A percentile compares a stretch with the other conserved stretches of the same genome.
Conservation (phyloP, 148 eudicot genomes). For the Arbutus unedo region DNA sequence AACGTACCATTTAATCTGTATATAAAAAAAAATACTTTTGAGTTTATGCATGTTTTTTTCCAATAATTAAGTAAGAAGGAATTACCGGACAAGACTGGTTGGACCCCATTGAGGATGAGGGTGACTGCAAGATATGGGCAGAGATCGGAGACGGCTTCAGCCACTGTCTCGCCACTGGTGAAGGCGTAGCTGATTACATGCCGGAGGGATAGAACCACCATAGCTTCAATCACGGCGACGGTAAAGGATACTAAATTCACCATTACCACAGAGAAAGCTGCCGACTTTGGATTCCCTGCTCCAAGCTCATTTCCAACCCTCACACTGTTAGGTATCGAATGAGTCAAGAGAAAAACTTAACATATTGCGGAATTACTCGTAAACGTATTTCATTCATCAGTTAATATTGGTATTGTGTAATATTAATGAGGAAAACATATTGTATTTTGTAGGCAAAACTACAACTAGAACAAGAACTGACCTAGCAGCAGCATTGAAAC, state of each 20-base stretch:
- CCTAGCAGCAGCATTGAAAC: slow-evolving; percentile 37
- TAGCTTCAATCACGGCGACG: slow-evolving; percentile 36
- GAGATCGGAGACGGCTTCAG: slow-evolving; percentile 47
- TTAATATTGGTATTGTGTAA: not conserved
- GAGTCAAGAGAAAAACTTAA: not conserved
- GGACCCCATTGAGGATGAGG: slow-evolving; percentile 54
- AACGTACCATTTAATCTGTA: no score
- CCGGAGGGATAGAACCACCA: slow-evolving; percentile 32
- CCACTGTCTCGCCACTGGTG: slow-evolving; percentile 49
- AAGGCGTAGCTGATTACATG: slow-evolving; percentile 52
- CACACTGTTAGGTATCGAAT: slow-evolving; percentile 28
- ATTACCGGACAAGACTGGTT: slow-evolving; percentile 67
- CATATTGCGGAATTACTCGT: no score
- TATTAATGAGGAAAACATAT: not conserved
- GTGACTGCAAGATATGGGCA: slow-evolving; percentile 43
- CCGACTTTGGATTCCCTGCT: slow-evolving; percentile 48
- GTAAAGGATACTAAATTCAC: slow-evolving; percentile 37
- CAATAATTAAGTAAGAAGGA: not conserved
- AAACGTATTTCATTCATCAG: not conserved
- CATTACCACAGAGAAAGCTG: slow-evolving; percentile 50
- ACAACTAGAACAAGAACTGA: not conserved
- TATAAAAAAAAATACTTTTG: no score
- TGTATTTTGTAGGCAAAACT: not conserved
- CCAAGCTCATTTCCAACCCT: slow-evolving; percentile 64
- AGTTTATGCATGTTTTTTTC: no score